phyloP scores from a whole-genome alignment of 176 grass and related monocot species.

The Lolium rigidum region DNA sequence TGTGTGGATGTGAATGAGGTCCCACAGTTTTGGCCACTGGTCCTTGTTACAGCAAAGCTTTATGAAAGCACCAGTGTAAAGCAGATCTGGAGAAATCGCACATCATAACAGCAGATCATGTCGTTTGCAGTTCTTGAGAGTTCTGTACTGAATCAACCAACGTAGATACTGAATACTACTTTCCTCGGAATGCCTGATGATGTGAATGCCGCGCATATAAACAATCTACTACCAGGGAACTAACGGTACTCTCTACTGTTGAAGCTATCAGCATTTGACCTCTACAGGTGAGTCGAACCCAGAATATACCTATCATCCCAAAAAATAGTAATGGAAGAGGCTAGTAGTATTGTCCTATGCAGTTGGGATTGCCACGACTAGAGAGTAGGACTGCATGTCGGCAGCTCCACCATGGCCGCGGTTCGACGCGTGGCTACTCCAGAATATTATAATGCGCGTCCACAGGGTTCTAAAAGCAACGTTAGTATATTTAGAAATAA shows the following conservation, averaged over 20 bases:
- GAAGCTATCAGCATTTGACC: not conserved
- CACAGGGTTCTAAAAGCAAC: not conserved
- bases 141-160: not conserved
- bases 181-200: not conserved
- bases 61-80: not conserved
- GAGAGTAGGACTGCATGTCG: not conserved
- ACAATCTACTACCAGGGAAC: not conserved
- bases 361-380: not conserved
- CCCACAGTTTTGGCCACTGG: constrained; percentile 8
- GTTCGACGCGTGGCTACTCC: not conserved
- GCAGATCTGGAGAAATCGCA: not conserved
- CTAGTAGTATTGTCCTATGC: not conserved
- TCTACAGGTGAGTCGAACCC: constrained; percentile 23
- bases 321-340: not conserved
- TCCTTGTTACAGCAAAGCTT: not conserved
- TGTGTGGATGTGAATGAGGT: not conserved
- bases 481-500: not conserved
- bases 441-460: constrained; percentile 27
- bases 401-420: not conserved
- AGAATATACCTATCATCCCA: not conserved
- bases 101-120: not conserved
- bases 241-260: not conserved
- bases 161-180: not conserved
- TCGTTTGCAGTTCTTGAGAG: not conserved
- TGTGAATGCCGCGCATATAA: not conserved